Evolutionary conservation across 2,329 filamentous ascomycete species (phyloP).

Genomic region (Pseudopithomyces maydicus): DNA sequence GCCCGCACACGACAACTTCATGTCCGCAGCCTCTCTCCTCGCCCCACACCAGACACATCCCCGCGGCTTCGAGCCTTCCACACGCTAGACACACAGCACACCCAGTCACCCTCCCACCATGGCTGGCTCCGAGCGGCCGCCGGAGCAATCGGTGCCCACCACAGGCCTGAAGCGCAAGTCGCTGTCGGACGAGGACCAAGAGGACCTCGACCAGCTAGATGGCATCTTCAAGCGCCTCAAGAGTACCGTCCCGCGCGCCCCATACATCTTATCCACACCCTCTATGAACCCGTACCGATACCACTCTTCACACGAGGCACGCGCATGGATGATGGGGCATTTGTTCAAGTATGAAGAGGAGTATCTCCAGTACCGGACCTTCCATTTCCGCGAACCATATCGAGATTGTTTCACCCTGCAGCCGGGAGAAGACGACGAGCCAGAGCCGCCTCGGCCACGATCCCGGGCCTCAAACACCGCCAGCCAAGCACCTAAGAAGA

Average conservation of each 20-base stretch:
- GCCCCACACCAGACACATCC: conserved; percentile 7
- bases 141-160: conserved; percentile 28
- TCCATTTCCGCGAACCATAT: conserved; percentile 62
- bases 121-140: conserved; percentile 33
- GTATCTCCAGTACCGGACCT: conserved; percentile 66
- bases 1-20: conserved; percentile 15
- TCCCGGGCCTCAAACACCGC: conserved; percentile 45
- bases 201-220: conserved; percentile 49
- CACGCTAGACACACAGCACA: background rate
- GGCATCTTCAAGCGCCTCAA: conserved; percentile 50
- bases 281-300: conserved; percentile 52
- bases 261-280: conserved; percentile 55
- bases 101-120: conserved; percentile 24
- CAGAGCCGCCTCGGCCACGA: conserved; percentile 48
- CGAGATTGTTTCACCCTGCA: conserved; percentile 54
- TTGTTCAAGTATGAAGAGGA: conserved; percentile 62
- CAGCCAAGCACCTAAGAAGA: conserved; percentile 58
- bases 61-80: conserved; percentile 2
- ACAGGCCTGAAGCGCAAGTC: conserved; percentile 34
- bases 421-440: conserved; percentile 60
- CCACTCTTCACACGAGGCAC: conserved; percentile 46
- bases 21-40: conserved; percentile 11
- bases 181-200: conserved; percentile 35
- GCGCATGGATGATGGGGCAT: conserved; percentile 53
- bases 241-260: conserved; percentile 46